Percentiles rank a stretch among this genome's conserved stretches.
phyloP scores from a whole-genome alignment of 495 filamentous ascomycete genomes.

The Aspergillus nanangensis region DNA sequence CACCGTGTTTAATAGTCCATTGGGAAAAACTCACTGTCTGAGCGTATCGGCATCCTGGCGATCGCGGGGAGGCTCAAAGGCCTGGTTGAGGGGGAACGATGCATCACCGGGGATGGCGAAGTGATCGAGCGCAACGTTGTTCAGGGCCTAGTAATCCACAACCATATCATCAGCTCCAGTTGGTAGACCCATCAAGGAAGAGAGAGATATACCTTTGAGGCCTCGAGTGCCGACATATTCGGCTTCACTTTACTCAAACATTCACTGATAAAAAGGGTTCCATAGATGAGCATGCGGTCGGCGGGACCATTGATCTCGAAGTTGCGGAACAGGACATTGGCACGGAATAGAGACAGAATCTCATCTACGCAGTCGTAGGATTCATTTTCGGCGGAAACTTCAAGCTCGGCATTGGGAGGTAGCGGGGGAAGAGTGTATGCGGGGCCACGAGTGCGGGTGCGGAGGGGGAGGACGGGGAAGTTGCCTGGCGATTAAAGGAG shows the following conservation, averaged over 20 bases:
- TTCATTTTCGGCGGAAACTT: slow-evolving; percentile 77
- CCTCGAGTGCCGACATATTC: slow-evolving; percentile 53
- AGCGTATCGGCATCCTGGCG: slow-evolving; percentile 85
- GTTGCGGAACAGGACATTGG: slow-evolving; percentile 98
- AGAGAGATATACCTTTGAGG: slow-evolving; percentile 48
- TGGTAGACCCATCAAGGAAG: neutral
- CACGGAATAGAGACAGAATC: slow-evolving; percentile 86
- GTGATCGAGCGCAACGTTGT: slow-evolving; percentile 77
- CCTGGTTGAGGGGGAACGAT: slow-evolving; percentile 86
- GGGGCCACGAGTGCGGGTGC: slow-evolving; percentile 87
- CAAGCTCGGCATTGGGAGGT: slow-evolving; percentile 58
- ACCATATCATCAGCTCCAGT: neutral
- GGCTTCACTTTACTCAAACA: slow-evolving; percentile 82
- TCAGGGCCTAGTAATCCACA: slow-evolving; percentile 45
- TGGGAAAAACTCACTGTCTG: slow-evolving; percentile 51
- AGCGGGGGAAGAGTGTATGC: slow-evolving; percentile 79
- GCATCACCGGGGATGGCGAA: slow-evolving; percentile 96
- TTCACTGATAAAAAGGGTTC: slow-evolving; percentile 89
- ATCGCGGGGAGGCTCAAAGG: slow-evolving; percentile 73
- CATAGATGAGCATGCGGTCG: slow-evolving; percentile 92
- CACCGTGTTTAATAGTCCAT: neutral
- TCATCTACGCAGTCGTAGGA: slow-evolving; percentile 95
- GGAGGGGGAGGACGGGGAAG: slow-evolving; percentile 90
- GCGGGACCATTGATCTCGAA: slow-evolving; percentile 98
- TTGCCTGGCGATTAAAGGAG: slow-evolving; percentile 54